phyloP scores from a whole-genome alignment of 768 basidiomycete species.

The Cubamyces lactineus region DNA sequence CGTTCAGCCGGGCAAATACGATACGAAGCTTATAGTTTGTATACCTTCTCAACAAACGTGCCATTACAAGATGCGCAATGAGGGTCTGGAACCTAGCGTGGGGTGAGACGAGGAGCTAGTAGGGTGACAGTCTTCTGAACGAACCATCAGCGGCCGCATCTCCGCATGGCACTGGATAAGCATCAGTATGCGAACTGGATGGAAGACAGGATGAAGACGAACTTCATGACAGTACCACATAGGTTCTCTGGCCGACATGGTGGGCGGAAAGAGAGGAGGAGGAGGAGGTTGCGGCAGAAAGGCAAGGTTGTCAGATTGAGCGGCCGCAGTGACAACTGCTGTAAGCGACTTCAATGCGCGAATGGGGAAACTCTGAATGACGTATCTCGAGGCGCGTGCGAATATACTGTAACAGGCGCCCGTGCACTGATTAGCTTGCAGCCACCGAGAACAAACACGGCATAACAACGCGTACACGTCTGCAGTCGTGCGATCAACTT shows the following conservation, averaged over 20 bases:
- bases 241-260: constrained; percentile 73
- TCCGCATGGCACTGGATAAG: constrained; percentile 75
- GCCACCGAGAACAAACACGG: constrained; percentile 26
- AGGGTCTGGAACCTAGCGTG: constrained; percentile 70
- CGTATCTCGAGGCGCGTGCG: constrained; percentile 14
- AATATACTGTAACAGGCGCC: neutral
- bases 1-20: neutral
- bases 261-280: constrained; percentile 1
- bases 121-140: constrained; percentile 9
- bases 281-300: constrained; percentile 21
- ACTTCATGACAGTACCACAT: constrained; percentile 84
- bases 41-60: constrained; percentile 81
- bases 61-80: constrained; percentile 83
- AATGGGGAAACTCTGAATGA: constrained; percentile 8
- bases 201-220: constrained; percentile 15
- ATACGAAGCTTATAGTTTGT: constrained; percentile 6
- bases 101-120: constrained; percentile 17
- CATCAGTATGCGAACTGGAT: constrained; percentile 3
- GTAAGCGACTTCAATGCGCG: constrained; percentile 7
- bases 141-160: constrained; percentile 86
- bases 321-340: constrained; percentile 19
- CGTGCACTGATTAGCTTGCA: neutral
- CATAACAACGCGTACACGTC: constrained; percentile 33
- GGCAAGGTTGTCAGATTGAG: constrained; percentile 14
- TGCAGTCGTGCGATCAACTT: constrained; percentile 22